phyloP scores from a whole-genome alignment of 306 rosid species.

The Rosa persica region DNA sequence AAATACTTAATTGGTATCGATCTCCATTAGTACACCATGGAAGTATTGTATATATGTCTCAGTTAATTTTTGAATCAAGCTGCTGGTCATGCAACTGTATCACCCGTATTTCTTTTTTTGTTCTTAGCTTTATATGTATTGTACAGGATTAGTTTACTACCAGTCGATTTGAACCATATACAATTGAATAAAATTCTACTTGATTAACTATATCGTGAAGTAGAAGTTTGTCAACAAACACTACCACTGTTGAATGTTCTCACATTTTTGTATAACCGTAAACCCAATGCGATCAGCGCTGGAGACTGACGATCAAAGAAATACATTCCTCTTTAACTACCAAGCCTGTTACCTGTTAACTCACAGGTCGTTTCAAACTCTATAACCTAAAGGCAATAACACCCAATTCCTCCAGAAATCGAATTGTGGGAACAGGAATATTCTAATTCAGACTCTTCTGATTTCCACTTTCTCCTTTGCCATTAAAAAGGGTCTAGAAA shows the following conservation, averaged over 20 bases:
- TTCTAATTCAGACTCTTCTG: not conserved
- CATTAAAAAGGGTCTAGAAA: not conserved
- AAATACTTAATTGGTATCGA: slow-evolving; percentile 20
- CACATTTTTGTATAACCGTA: not conserved
- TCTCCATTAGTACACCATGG: slow-evolving; percentile 16
- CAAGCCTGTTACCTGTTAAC: not conserved
- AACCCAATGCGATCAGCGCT: not conserved
- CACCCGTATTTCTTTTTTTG: not conserved
- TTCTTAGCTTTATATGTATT: not conserved
- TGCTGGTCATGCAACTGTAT: not conserved
- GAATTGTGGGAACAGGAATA: not conserved
- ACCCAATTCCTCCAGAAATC: not conserved
- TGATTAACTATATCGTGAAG: not conserved
- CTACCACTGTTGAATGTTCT: not conserved
- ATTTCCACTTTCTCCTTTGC: not conserved
- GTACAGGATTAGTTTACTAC: too few relatives aligned
- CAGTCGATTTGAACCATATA: too few relatives aligned
- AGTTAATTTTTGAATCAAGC: slow-evolving; percentile 25
- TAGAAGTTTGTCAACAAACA: not conserved
- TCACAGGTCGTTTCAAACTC: not conserved
- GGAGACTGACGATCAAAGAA: not conserved
- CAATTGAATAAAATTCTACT: not conserved
- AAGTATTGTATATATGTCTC: slow-evolving; percentile 43
- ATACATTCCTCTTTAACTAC: not conserved
- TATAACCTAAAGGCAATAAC: not conserved